These are phyloP conservation scores for Myriangium duriaei DNA, from an alignment of 2,329 filamentous ascomycete genomes.

Conservation along the genomic window DNA sequence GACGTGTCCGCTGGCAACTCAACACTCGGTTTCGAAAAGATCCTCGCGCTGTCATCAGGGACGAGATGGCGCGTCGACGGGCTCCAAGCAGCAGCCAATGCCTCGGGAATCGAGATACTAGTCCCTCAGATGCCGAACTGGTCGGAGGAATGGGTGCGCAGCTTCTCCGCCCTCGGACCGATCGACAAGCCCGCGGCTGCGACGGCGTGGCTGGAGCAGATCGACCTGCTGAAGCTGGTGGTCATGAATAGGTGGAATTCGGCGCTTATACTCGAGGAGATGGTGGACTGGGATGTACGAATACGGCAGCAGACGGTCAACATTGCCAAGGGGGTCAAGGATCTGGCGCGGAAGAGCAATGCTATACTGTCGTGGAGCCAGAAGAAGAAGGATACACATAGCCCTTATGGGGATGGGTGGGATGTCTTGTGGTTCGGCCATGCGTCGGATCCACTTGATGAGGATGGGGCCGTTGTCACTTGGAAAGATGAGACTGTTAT, in stretches of 20 bases:
- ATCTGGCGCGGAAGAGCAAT: slow-evolving; percentile 16
- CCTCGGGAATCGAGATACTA: slow-evolving; percentile 22
- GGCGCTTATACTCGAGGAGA: slow-evolving; percentile 25
- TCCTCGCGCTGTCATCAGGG: slow-evolving; percentile 22
- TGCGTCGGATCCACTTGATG: slow-evolving; percentile 20
- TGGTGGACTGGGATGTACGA: slow-evolving; percentile 27
- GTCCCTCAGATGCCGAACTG: slow-evolving; percentile 24
- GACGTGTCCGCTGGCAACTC: no score
- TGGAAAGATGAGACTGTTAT: slow-evolving; percentile 17
- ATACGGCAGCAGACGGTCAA: slow-evolving; percentile 22
- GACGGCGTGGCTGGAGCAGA: slow-evolving; percentile 22
- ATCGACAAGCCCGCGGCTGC: slow-evolving; percentile 12
- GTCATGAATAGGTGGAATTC: slow-evolving; percentile 17
- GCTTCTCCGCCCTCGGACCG: slow-evolving; percentile 17
- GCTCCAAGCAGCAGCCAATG: slow-evolving; percentile 23
- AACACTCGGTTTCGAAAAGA: no score
- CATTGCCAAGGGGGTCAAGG: slow-evolving; percentile 22
- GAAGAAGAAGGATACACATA: slow-evolving; percentile 7
- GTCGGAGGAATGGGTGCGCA: slow-evolving; percentile 18
- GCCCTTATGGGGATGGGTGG: slow-evolving; percentile 24
- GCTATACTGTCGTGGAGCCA: slow-evolving; percentile 1
- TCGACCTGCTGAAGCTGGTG: slow-evolving; percentile 21
- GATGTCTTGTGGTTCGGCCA: slow-evolving; percentile 29
- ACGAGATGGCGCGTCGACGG: slow-evolving; percentile 27
- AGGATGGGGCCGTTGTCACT: slow-evolving; percentile 9